Base-by-base conservation (phyloP, 2,329 filamentous ascomycete species). In the Talaromyces islandicus region DNA sequence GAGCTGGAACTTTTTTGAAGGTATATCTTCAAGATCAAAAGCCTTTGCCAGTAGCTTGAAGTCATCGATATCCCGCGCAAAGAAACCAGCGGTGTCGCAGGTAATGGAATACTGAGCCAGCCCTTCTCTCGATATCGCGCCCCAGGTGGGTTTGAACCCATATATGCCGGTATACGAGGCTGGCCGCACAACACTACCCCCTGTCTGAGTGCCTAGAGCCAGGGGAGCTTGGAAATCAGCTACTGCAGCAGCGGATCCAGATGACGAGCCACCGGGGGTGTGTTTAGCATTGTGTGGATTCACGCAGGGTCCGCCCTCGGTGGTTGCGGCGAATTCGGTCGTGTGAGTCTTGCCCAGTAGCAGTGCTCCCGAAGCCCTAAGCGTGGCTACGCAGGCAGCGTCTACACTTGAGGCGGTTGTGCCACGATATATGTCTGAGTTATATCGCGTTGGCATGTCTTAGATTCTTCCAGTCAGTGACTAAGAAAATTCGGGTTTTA, bases 251-350 rank as follows among this genome's bases (percentile, higher is more conserved):
- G 79, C 87, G 0, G 86, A 88, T 0, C 88, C 87, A 0, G 85
- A 85, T 0, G 85, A 88, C 0, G 86, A 89, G 52, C 87, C 87
- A 0, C 87, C 87, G 0, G 87, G 87, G 0, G 87, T 89, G 4
- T 80, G 77, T 0, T 60, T 62, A 0, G 73, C 61, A 61, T 81
- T 74, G 62, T 83, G 81, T 0, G 87, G 85, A 67, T 90, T 90
- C 3, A 71, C 83, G 60, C 83, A 81, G 77, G 62, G 62, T 14
- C 52, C 27, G 9, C 58, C 58, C 4, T 24, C n/a, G 7, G 29
- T 50, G 1, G 46, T 52, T 7, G 54, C 24, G 14, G 58, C 58
- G 27, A 60, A 60, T 53, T 60, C 58, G 6, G 58, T 60, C 4
- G 58, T 57, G 19, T 43, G 38, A 24, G 58, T 60, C 43, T 60